Conservation (phyloP, 1,284 basidiomycete genomes). For the Puccinia hordei region DNA sequence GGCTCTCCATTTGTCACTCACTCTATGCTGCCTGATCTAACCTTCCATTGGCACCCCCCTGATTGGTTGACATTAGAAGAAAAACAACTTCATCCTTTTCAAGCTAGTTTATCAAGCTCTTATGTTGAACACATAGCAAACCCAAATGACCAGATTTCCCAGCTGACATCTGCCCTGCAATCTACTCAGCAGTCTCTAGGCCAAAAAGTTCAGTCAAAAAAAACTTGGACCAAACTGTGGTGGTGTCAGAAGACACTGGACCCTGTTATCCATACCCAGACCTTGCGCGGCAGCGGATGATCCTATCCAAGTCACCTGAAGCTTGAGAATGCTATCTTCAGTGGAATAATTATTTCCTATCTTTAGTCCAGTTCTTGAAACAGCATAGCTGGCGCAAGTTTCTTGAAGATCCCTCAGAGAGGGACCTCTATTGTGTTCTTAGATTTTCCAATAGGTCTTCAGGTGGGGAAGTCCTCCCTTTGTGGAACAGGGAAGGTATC, state of each 20-base stretch:
- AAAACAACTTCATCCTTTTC: too few species aligned
- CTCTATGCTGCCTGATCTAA: not conserved
- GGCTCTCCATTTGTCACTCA: not conserved
- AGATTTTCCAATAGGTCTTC: not conserved
- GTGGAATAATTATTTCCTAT: conserved; percentile 6
- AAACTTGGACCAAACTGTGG: conserved; percentile 1
- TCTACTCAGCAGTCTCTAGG: not conserved
- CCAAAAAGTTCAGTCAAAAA: not conserved
- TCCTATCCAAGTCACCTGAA: not conserved
- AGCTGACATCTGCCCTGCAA: not conserved
- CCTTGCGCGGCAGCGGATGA: conserved; percentile 19
- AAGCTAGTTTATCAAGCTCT: too few species aligned
- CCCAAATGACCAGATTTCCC: not conserved
- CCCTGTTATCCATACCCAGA: not conserved
- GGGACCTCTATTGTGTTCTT: not conserved
- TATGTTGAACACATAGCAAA: too few species aligned
- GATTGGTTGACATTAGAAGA: not conserved
- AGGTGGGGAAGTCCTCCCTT: too few species aligned
- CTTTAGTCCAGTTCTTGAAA: not conserved
- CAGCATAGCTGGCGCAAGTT: not conserved
- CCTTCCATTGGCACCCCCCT: not conserved
- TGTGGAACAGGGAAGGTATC: not conserved
- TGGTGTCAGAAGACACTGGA: conserved; percentile 11
- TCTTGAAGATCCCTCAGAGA: not conserved
- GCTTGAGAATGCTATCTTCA: conserved; percentile 4